Conservation (phyloP, 331 rosid genomes). For the Ulmus americana region DNA sequence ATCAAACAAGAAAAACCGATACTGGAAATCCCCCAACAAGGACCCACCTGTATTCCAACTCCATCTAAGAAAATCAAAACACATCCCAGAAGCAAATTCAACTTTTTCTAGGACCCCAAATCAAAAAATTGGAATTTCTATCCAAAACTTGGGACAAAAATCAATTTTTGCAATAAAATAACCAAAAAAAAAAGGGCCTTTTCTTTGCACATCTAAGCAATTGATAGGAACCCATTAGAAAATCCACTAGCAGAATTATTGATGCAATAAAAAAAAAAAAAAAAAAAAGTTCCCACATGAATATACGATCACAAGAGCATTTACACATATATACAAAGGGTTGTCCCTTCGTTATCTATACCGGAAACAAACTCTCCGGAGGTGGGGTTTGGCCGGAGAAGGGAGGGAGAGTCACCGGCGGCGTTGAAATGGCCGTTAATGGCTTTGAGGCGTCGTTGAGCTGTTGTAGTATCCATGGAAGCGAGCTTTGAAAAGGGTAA, state of each 20-base stretch:
- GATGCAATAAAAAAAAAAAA: neutral
- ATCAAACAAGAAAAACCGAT: too few relatives aligned
- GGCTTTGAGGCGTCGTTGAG: slow-evolving; percentile 67
- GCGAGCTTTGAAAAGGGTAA: neutral
- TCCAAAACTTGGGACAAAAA: neutral
- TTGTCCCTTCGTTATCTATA: slow-evolving; percentile 1
- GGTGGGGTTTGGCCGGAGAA: slow-evolving; percentile 51
- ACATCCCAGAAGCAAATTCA: neutral
- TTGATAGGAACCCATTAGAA: neutral
- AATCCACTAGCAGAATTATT: neutral
- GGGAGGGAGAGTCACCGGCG: slow-evolving; percentile 38
- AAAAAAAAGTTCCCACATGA: neutral
- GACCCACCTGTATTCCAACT: neutral
- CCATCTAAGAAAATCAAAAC: neutral
- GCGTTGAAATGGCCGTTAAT: slow-evolving; percentile 53
- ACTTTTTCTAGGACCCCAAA: neutral
- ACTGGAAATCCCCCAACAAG: too few relatives aligned
- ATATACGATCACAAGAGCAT: neutral
- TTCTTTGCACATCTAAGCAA: neutral
- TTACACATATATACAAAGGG: slow-evolving; percentile 1
- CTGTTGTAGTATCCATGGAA: slow-evolving; percentile 59
- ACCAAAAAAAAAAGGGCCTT: neutral
- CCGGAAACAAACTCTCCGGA: slow-evolving; percentile 71
- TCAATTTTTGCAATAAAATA: neutral
- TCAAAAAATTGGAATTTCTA: neutral